A percentile compares a stretch with the other conserved stretches of the same genome.
Conservation (phyloP, 257 asterid genomes). For the Striga asiatica region DNA sequence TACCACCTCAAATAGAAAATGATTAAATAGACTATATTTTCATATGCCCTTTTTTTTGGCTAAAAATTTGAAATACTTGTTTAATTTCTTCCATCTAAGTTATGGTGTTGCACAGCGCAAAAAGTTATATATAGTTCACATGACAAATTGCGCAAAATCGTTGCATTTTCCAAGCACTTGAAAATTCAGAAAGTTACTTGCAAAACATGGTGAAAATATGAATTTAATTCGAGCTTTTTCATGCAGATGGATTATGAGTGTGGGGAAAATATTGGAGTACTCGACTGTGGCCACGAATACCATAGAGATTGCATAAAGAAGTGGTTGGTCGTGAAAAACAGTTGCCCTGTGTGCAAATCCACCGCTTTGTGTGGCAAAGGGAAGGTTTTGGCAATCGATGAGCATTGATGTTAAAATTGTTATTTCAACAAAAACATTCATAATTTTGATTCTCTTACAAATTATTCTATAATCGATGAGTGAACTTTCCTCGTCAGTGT, state of each 20-base stretch:
- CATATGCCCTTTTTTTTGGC: no score
- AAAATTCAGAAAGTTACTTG: no score
- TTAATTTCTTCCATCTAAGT: no score
- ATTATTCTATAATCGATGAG: constrained; percentile 18
- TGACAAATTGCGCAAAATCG: no score
- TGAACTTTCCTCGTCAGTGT: constrained; percentile 27
- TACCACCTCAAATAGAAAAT: not conserved
- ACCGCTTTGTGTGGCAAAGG: constrained; percentile 33
- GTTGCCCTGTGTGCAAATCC: constrained; percentile 69
- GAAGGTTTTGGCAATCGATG: constrained; percentile 19
- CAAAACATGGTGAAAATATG: no score
- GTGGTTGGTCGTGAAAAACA: constrained; percentile 55
- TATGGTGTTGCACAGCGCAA: no score
- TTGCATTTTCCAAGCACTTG: no score
- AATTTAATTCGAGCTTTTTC: not conserved
- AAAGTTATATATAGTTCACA: no score
- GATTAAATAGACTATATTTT: no score
- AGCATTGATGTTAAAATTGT: not conserved
- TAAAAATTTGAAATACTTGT: no score
- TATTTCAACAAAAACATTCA: no score
- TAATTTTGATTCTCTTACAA: constrained; percentile 18
- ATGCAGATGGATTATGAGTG: constrained; percentile 36
- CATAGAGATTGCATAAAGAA: constrained; percentile 50
- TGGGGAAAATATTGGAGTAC: constrained; percentile 34
- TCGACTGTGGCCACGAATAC: constrained; percentile 60